A percentile compares a stretch with the other conserved stretches of the same genome.
Evolutionary conservation across 495 filamentous ascomycete species (phyloP).

Genomic region (Evansstolkia leycettana): DNA sequence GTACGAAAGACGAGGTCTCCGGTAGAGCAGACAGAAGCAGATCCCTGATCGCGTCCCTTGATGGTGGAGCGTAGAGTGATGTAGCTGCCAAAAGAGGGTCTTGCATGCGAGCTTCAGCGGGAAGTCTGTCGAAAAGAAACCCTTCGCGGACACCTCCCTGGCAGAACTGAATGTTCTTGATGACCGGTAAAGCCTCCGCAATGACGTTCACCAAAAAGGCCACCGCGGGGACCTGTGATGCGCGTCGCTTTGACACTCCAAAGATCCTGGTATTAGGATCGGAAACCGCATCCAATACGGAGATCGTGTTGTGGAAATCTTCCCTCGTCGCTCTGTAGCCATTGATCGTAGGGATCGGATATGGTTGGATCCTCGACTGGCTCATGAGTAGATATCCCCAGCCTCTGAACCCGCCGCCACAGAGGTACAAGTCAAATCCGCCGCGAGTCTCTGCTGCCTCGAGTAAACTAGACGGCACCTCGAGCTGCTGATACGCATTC

Average conservation of each 20-base stretch:
- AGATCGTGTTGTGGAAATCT: constrained; percentile 48
- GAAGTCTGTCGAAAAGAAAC: constrained; percentile 55
- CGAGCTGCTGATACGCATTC: constrained; percentile 44
- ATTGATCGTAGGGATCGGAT: constrained; percentile 78
- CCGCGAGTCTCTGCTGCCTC: constrained; percentile 24
- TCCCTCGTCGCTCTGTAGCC: constrained; percentile 54
- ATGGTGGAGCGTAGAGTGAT: constrained; percentile 32
- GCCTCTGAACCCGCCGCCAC: constrained; percentile 81
- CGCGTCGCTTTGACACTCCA: constrained; percentile 71
- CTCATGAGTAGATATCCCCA: constrained; percentile 78
- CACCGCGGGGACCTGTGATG: constrained; percentile 74
- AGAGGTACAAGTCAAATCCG: constrained; percentile 70
- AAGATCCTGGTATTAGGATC: constrained; percentile 43
- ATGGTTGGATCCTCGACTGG: constrained; percentile 51
- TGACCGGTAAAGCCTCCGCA: constrained; percentile 52
- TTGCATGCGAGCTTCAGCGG: constrained; percentile 40
- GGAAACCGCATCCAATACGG: constrained; percentile 40
- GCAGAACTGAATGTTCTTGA: constrained; percentile 68
- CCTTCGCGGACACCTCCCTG: constrained; percentile 82
- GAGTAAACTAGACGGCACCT: constrained; percentile 41
- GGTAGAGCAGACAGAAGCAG: constrained; percentile 36
- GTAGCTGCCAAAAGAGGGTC: constrained; percentile 55
- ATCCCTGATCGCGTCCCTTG: constrained; percentile 20
- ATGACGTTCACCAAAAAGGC: constrained; percentile 64
- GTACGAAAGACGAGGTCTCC: constrained; percentile 10